Percentiles rank a stretch among this genome's conserved stretches.
phyloP scores from a whole-genome alignment of 345 rosid species.

The Citrus reticulata region DNA sequence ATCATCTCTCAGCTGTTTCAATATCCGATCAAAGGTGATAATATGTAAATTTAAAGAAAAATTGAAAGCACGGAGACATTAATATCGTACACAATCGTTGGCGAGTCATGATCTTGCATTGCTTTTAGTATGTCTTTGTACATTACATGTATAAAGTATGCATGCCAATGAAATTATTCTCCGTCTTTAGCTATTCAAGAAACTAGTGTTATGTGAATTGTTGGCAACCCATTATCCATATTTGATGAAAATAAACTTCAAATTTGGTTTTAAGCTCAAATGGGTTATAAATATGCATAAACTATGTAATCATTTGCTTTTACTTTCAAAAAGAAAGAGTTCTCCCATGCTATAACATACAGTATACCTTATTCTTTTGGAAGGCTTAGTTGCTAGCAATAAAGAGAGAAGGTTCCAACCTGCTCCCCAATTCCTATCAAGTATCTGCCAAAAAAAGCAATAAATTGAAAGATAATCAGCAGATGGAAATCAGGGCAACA shows the following conservation, averaged over 20 bases:
- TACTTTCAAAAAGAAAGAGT: neutral
- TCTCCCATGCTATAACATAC: neutral
- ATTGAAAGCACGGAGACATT: neutral
- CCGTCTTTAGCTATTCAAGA: neutral
- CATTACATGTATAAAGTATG: neutral
- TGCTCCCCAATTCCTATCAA: slow-evolving; percentile 92
- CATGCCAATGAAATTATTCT: neutral
- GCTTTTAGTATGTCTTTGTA: neutral
- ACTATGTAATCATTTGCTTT: neutral
- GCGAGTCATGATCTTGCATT: neutral
- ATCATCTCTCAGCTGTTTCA: neutral
- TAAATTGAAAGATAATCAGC: slow-evolving; percentile 4
- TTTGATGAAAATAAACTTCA: neutral
- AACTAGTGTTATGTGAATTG: neutral
- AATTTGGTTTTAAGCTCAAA: neutral
- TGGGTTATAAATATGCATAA: neutral
- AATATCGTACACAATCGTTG: neutral
- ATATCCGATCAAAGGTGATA: neutral
- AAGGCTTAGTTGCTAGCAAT: slow-evolving; percentile 71
- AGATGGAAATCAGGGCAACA: neutral
- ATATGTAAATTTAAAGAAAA: neutral
- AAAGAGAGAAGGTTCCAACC: slow-evolving; percentile 94
- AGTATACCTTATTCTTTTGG: slow-evolving; percentile 72
- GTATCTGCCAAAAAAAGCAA: slow-evolving; percentile 51
- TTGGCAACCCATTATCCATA: neutral